Conservation (phyloP, 768 basidiomycete genomes). For the Lactifluus volemus region DNA sequence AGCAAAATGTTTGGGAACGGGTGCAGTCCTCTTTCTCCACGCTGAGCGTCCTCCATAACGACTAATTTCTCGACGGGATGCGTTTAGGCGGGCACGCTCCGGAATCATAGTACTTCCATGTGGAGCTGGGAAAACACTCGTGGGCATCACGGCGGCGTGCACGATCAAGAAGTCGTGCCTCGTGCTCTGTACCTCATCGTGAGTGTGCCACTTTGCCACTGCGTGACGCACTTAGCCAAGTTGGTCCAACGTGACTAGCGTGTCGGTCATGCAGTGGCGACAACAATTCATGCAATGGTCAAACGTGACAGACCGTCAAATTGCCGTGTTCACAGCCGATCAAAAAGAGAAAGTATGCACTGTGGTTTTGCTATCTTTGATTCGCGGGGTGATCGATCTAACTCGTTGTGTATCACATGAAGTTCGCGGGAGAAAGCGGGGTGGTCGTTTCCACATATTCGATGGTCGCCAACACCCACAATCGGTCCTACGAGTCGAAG, state of each 20-base stretch:
- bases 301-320: constrained; percentile 92
- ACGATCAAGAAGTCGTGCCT: constrained; percentile 99
- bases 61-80: constrained; percentile 11
- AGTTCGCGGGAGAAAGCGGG: constrained; percentile 96
- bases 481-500: constrained; percentile 97
- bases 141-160: constrained; percentile 98
- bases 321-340: constrained; percentile 95
- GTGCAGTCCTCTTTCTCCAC: constrained; percentile 34
- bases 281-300: constrained; percentile 99
- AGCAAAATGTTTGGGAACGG: constrained; percentile 99
- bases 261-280: constrained; percentile 98
- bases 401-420: constrained; percentile 6
- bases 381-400: constrained; percentile 16
- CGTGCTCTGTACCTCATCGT: constrained; percentile 97
- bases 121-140: constrained; percentile 96
- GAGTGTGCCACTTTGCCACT: constrained; percentile 29
- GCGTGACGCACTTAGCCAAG: background rate
- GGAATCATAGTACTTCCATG: constrained; percentile 98
- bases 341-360: constrained; percentile 84
- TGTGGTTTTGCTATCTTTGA: background rate
- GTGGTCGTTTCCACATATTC: constrained; percentile 99
- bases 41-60: constrained; percentile 4
- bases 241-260: constrained; percentile 34
- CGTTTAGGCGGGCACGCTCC: constrained; percentile 82
- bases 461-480: constrained; percentile 98